Base-by-base conservation (phyloP, 1,284 basidiomycete species). In the Coniferiporia sulphurascens region DNA sequence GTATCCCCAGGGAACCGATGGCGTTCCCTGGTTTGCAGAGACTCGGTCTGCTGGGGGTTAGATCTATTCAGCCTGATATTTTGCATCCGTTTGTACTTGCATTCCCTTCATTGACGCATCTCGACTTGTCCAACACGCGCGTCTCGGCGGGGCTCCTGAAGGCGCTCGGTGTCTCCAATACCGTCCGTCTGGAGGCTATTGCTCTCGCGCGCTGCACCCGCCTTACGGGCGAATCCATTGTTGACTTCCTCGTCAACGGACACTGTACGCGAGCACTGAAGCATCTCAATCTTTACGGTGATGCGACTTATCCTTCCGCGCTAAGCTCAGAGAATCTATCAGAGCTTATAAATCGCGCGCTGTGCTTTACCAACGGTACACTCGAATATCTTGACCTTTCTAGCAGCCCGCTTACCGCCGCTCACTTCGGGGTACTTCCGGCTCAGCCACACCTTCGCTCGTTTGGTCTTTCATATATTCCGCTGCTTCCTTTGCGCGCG, bases 321-420 rank as follows among this genome's bases (percentile, higher is more conserved):
- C 77, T 99, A 34, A 81, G 82, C 8, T 74, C 76, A 44, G 80
- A 84, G 19, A 87, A 98, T 62, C 78, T 98, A 35, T 66, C 73
- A 21, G 78, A 83, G 21, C 84, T 98, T 55, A 71, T 98, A 57
- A 77, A 80, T 1, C 72, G 74, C 15, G 94, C 94, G 0, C 94
- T 94, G 0, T 93, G 91, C 69, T 90, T 99, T 77, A 75, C 77
- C 12, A 84, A 79, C 36, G 92, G 93, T 15, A 73, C 83, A 56
- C 77, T 98, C 48, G 80, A 86, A 15, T 98, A 95, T 73, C 82
- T 99, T 61, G 96, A 99, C 71, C 72, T 99, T 17, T 95, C 94
- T 9, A 92, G 91, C 60, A 80, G 91, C 4, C 87, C 87, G 0
- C 67, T 98, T 50, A 90, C 87, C 4, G 73, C 78, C 55, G 78